Evolutionary conservation across 345 rosid genomes (phyloP).

Genomic region (Salix viminalis): DNA sequence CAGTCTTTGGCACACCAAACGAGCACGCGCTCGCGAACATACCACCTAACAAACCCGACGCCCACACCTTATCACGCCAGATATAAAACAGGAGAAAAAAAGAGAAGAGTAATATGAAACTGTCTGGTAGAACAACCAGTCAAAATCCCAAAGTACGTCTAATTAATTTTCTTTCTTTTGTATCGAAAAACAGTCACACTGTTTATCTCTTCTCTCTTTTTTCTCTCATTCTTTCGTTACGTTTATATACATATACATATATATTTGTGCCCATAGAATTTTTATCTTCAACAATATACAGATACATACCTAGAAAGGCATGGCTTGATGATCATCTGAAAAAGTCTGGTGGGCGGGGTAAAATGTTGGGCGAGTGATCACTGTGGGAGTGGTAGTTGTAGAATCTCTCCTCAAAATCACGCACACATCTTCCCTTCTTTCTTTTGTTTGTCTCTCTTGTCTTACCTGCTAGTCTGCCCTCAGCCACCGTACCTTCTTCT

Average conservation of each 20-base stretch:
- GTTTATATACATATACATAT: not conserved
- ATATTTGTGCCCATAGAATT: not conserved
- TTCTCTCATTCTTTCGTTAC: not conserved
- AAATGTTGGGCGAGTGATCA: not conserved
- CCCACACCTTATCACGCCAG: not conserved
- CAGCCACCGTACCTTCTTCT: constrained; percentile 13
- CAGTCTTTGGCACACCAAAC: constrained; percentile 20
- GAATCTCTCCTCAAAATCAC: constrained; percentile 40
- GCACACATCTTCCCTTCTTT: constrained; percentile 26
- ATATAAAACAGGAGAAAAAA: too few relatives aligned
- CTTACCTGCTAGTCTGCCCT: constrained; percentile 29
- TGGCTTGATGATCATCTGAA: not conserved
- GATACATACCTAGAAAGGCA: too few relatives aligned
- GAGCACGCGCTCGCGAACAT: not conserved
- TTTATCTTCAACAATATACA: not conserved
- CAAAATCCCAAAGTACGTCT: constrained; percentile 26
- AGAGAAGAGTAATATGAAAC: constrained; percentile 11
- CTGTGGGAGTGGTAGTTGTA: not conserved
- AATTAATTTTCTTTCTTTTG: not conserved
- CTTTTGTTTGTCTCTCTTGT: not conserved
- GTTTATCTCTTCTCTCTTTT: not conserved
- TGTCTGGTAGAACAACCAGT: constrained; percentile 94
- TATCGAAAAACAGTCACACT: not conserved
- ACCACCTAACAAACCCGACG: not conserved
- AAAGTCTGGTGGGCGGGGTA: not conserved